phyloP scores from a whole-genome alignment of 73 alveolate genomes.

The Paraurostyla sp. region DNA sequence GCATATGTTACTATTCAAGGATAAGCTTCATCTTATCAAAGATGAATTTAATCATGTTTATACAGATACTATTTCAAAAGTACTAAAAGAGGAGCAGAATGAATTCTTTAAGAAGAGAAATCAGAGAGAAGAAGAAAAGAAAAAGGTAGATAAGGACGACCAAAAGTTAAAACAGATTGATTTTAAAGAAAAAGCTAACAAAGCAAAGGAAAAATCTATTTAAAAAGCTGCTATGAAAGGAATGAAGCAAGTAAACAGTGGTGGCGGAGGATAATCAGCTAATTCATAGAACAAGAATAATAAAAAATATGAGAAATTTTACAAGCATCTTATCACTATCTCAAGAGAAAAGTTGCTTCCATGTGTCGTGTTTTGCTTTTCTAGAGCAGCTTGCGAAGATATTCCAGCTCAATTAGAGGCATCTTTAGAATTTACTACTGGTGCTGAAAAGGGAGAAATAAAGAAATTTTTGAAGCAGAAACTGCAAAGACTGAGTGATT shows the following conservation, averaged over 20 bases:
- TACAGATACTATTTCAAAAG: conserved; percentile 46
- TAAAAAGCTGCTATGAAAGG: conserved; percentile 50
- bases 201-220: conserved; percentile 53
- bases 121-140: conserved; percentile 78
- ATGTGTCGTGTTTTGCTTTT: conserved; percentile 95
- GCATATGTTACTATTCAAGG: conserved; percentile 86
- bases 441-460: conserved; percentile 77
- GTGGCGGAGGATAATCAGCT: conserved; percentile 63
- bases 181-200: conserved; percentile 47
- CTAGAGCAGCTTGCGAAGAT: conserved; percentile 88
- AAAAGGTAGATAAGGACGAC: conserved; percentile 69
- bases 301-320: conserved; percentile 54
- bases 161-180: conserved; percentile 62
- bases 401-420: conserved; percentile 80
- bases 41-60: conserved; percentile 57
- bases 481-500: conserved; percentile 78
- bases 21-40: conserved; percentile 80
- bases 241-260: conserved; percentile 44
- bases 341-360: conserved; percentile 89
- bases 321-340: conserved; percentile 74
- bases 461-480: conserved; percentile 82
- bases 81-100: conserved; percentile 56
- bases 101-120: conserved; percentile 64
- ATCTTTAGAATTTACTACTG: conserved; percentile 62
- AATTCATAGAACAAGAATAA: conserved; percentile 1